These are phyloP conservation scores for Botryotinia calthae DNA, from an alignment of 2,329 filamentous ascomycete genomes.

Conservation along the genomic window DNA sequence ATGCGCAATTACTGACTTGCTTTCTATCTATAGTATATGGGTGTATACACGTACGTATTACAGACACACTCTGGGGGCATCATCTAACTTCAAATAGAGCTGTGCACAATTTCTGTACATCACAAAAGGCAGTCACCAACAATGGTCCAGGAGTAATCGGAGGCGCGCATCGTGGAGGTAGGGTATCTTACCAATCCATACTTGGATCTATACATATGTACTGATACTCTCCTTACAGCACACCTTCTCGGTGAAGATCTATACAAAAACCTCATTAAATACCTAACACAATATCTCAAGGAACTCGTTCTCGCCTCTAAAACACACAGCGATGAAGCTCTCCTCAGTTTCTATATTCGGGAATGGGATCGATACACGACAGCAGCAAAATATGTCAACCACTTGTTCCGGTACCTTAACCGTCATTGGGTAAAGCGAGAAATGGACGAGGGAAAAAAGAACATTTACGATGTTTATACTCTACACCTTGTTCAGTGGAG, in stretches of 20 bases:
- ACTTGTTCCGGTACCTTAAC: slow-evolving; percentile 93
- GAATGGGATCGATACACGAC: slow-evolving; percentile 97
- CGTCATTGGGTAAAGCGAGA: slow-evolving; percentile 98
- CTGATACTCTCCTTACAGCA: slow-evolving; percentile 51
- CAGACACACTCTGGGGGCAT: slow-evolving; percentile 14
- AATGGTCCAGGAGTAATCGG: slow-evolving; percentile 45
- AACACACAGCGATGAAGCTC: slow-evolving; percentile 81
- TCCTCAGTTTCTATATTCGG: slow-evolving; percentile 89
- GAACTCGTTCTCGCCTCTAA: slow-evolving; percentile 68
- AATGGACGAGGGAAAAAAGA: slow-evolving; percentile 98
- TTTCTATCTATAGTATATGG: slow-evolving; percentile 70
- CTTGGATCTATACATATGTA: slow-evolving; percentile 8
- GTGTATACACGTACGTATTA: slow-evolving; percentile 75
- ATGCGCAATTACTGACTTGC: slow-evolving; percentile 14
- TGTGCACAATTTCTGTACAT: slow-evolving; percentile 98
- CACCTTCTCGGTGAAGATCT: slow-evolving; percentile 94
- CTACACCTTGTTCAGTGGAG: slow-evolving; percentile 95
- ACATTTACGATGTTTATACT: slow-evolving; percentile 97
- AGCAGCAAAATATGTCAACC: slow-evolving; percentile 95
- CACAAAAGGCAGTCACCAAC: slow-evolving; percentile 82
- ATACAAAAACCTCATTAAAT: slow-evolving; percentile 86
- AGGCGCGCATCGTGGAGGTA: slow-evolving; percentile 70
- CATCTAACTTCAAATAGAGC: slow-evolving; percentile 56
- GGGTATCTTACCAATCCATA: slow-evolving; percentile 27
- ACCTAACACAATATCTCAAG: slow-evolving; percentile 76